Evolutionary conservation across 2,329 filamentous ascomycete species (phyloP), one percentile per base, ranked within the genome.

Genomic region (Colletotrichum eremochloae): DNA sequence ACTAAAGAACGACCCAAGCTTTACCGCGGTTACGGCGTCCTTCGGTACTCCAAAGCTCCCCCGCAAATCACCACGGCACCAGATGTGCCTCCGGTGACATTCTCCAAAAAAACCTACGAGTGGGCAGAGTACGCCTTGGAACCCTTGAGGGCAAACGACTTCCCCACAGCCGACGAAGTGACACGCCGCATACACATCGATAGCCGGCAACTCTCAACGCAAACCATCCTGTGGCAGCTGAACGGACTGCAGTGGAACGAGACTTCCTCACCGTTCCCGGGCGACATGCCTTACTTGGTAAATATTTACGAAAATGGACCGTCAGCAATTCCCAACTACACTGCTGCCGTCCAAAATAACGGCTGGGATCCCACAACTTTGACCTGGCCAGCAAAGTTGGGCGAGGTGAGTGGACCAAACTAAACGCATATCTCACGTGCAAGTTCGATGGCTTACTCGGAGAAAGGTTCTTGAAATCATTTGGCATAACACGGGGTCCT

Each of bases 351-450:
- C 0, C 76, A 77, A 15, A 87, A 89, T 75, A 73, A 80, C 20
- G 88, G 88, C 20, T 89, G 86, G 81, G 89, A 91, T 72, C 88
- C 88, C 0, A 75, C 71, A 0, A 86, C 83, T 0, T 79, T 81
- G 14, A 83, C 85, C 0, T 91, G 86, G 76, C 87, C 89, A 0
- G 88, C 86, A 0, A 81, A 83, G 55, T 76, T 89, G 1, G 89
- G 88, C 36, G 89, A 91, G 76, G 85, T 89, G 0, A 78, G 89
- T 4, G 87, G 0, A 24, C 24, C 11, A 12, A 7, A 12, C 15
- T 7, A 4, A 15, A 1, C 0, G 1, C 89, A 67, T 86, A 88
- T 29, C 84, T 90, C 6, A 81, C 85, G 75, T 79, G 83, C 55
- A 86, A 84, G 33, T 3, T 2, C n/a, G 1, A n/a, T 14, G 8